Conservation (phyloP, 1,284 basidiomycete species). For the Schizophyllum commune region DNA sequence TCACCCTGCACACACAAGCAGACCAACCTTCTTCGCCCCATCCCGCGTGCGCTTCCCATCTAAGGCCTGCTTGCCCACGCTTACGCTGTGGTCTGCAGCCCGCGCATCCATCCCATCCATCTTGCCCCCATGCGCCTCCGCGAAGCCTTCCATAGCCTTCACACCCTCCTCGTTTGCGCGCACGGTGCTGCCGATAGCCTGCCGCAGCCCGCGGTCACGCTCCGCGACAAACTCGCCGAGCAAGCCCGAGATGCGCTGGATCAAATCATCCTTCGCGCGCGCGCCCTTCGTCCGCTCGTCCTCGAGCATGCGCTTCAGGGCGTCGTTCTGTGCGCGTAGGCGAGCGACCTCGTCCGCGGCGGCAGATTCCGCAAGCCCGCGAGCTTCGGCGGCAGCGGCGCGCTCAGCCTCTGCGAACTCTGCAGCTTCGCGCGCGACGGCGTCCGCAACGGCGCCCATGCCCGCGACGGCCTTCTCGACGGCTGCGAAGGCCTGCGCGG, state of each 20-base stretch:
- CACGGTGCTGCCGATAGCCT: slow-evolving; percentile 48
- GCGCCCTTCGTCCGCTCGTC: slow-evolving; percentile 60
- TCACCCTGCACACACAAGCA: slow-evolving; percentile 2
- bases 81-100: slow-evolving; percentile 31
- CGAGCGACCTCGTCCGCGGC: slow-evolving; percentile 55
- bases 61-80: slow-evolving; percentile 38
- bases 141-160: slow-evolving; percentile 39
- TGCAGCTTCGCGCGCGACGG: slow-evolving; percentile 50
- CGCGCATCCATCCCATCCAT: slow-evolving; percentile 33
- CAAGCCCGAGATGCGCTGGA: slow-evolving; percentile 64
- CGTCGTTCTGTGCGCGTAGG: slow-evolving; percentile 68
- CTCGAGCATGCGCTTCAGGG: slow-evolving; percentile 55
- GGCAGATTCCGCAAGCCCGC: slow-evolving; percentile 41
- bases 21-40: slow-evolving; percentile 50
- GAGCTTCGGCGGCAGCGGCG: slow-evolving; percentile 42
- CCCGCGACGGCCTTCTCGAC: slow-evolving; percentile 47
- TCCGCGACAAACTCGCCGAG: slow-evolving; percentile 64
- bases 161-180: slow-evolving; percentile 50
- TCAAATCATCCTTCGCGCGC: slow-evolving; percentile 62
- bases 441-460: slow-evolving; percentile 50
- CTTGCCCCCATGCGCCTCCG: slow-evolving; percentile 39
- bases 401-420: slow-evolving; percentile 51
- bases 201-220: slow-evolving; percentile 61
- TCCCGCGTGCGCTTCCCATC: slow-evolving; percentile 52
- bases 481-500: slow-evolving; percentile 37